Evolutionary conservation across 2,329 filamentous ascomycete genomes (phyloP).

Genomic region (Clarireedia hainanense): DNA sequence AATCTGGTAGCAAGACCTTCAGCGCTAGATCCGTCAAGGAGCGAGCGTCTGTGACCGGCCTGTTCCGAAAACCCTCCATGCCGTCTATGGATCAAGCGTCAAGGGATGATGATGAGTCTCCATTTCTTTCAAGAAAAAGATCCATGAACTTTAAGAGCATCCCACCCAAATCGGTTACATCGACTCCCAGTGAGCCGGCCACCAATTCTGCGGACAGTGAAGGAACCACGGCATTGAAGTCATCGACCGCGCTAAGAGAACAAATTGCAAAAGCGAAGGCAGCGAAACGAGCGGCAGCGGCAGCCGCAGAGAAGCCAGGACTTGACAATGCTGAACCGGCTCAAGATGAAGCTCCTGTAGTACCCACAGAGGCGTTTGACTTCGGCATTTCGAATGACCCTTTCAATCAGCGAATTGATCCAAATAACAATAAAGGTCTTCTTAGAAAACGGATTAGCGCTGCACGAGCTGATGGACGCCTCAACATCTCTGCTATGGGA

Average conservation of each 20-base stretch:
- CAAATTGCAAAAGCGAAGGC: constrained; percentile 92
- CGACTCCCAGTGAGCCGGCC: constrained; percentile 14
- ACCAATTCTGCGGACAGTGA: constrained; percentile 25
- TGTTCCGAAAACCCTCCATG: constrained; percentile 48
- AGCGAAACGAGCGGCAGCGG: constrained; percentile 51
- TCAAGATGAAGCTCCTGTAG: constrained; percentile 32
- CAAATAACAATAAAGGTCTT: constrained; percentile 55
- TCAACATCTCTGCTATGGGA: constrained; percentile 83
- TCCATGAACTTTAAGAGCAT: constrained; percentile 23
- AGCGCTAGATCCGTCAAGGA: constrained; percentile 39
- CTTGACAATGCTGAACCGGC: constrained; percentile 13
- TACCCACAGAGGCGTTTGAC: constrained; percentile 47
- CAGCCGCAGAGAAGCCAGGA: constrained; percentile 37
- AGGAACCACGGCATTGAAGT: constrained; percentile 48
- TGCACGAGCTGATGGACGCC: constrained; percentile 67
- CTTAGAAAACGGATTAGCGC: constrained; percentile 64
- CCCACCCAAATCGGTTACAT: constrained; percentile 15
- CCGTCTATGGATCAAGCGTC: constrained; percentile 32
- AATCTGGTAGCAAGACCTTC: constrained; percentile 40
- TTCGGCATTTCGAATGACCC: constrained; percentile 57
- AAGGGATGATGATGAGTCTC: constrained; percentile 11
- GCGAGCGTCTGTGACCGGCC: constrained; percentile 44
- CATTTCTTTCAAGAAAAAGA: constrained; percentile 19
- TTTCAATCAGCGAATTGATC: constrained; percentile 57
- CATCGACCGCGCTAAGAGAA: constrained; percentile 74